A percentile compares a stretch with the other conserved stretches of the same genome.
Evolutionary conservation across 805 yeast species (phyloP).

Genomic region (Brettanomyces nanus): DNA sequence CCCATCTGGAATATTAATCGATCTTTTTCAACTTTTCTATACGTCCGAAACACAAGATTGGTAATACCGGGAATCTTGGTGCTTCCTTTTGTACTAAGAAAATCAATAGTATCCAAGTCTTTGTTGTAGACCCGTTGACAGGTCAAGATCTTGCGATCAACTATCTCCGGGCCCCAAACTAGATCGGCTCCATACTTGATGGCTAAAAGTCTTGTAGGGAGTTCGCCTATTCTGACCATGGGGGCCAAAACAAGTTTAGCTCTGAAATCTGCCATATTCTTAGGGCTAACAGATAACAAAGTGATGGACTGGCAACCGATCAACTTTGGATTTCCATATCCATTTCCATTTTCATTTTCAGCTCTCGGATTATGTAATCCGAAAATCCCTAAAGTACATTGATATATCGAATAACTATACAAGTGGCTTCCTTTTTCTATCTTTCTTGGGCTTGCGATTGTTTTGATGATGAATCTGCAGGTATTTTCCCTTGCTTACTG

Average conservation of each 20-base stretch:
- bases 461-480: no score
- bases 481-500: slow-evolving; percentile 1
- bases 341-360: no score
- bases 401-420: no score
- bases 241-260: slow-evolving; percentile 89
- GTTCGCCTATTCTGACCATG: slow-evolving; percentile 94
- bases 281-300: no score
- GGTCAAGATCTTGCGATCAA: slow-evolving; percentile 73
- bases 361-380: no score
- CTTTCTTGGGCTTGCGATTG: no score
- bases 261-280: slow-evolving; percentile 58
- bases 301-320: no score
- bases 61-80: slow-evolving; percentile 38
- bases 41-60: slow-evolving; percentile 61
- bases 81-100: slow-evolving; percentile 31
- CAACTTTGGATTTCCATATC: no score
- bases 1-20: slow-evolving; percentile 86
- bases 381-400: no score
- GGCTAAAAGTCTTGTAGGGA: slow-evolving; percentile 79
- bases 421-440: no score
- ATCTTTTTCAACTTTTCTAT: slow-evolving; percentile 50
- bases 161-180: slow-evolving; percentile 94
- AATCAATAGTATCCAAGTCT: slow-evolving; percentile 54
- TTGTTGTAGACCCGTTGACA: slow-evolving; percentile 60
- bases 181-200: slow-evolving; percentile 83